A percentile compares a stretch with the other conserved stretches of the same genome.
Conservation (phyloP, 2,329 filamentous ascomycete species). For the Pestalotiopsis sp. region DNA sequence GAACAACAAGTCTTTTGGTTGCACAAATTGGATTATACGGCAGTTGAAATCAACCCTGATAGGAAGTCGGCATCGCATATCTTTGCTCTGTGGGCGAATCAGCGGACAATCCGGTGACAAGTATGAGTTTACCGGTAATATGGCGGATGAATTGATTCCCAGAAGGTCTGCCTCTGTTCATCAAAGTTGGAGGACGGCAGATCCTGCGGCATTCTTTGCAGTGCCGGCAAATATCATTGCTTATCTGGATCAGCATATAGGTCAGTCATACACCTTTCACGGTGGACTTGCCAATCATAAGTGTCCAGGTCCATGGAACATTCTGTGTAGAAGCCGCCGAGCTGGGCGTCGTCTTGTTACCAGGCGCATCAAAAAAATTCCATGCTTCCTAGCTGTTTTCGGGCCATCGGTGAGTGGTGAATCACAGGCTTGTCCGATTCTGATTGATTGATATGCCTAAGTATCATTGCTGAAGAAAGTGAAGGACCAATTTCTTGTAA, state of each 20-base stretch:
- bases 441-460: too few species aligned
- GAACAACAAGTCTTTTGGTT: neutral
- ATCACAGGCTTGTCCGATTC: too few species aligned
- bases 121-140: neutral
- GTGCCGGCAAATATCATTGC: neutral
- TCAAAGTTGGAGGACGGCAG: neutral
- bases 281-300: too few species aligned
- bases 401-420: too few species aligned
- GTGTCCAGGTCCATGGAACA: too few species aligned
- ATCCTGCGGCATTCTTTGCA: neutral
- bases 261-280: neutral
- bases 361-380: too few species aligned
- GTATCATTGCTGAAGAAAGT: neutral
- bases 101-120: neutral
- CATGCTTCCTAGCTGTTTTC: too few species aligned
- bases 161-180: neutral
- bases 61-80: neutral
- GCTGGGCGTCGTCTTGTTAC: too few species aligned
- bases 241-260: neutral
- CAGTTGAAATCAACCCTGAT: neutral
- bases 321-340: too few species aligned
- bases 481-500: constrained; percentile 35
- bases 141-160: neutral
- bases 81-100: neutral
- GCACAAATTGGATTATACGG: neutral